These are phyloP conservation scores for Saccharomycopsis oosterbeekiorum DNA, from an alignment of 805 yeast species.

Conservation along the genomic window DNA sequence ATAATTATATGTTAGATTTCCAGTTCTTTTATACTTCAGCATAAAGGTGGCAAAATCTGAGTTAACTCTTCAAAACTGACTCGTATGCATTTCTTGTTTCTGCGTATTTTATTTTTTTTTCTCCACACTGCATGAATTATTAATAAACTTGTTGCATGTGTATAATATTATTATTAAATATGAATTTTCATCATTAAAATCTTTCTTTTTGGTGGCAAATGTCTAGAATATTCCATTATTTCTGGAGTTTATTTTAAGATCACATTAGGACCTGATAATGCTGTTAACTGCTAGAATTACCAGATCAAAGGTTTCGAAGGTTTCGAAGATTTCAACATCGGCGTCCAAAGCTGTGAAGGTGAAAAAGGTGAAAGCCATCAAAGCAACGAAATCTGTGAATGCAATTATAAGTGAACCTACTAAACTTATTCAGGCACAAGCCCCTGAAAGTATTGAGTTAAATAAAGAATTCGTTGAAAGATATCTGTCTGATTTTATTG, in stretches of 20 bases:
- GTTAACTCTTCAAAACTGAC: not conserved
- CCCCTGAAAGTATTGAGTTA: not conserved
- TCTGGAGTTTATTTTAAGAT: not conserved
- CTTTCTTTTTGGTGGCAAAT: not conserved
- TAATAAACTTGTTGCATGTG: not conserved
- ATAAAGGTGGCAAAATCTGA: not conserved
- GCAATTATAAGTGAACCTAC: not conserved
- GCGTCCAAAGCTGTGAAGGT: not conserved
- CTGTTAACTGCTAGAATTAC: constrained; percentile 5
- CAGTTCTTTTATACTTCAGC: not conserved
- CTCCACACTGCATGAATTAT: not conserved
- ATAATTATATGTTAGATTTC: not conserved
- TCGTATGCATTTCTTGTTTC: not conserved
- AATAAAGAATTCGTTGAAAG: not conserved
- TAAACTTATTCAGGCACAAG: not conserved
- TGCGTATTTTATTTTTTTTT: too few relatives aligned
- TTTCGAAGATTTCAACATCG: too few relatives aligned
- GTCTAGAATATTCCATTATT: not conserved
- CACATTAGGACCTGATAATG: not conserved
- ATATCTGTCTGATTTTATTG: constrained; percentile 22
- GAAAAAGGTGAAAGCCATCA: not conserved
- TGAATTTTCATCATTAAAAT: too few relatives aligned
- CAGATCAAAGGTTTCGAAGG: constrained; percentile 5
- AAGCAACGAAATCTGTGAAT: not conserved
- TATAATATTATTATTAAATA: not conserved